Base-by-base conservation (phyloP, 331 rosid genomes). In the Prunus yedoensis region DNA sequence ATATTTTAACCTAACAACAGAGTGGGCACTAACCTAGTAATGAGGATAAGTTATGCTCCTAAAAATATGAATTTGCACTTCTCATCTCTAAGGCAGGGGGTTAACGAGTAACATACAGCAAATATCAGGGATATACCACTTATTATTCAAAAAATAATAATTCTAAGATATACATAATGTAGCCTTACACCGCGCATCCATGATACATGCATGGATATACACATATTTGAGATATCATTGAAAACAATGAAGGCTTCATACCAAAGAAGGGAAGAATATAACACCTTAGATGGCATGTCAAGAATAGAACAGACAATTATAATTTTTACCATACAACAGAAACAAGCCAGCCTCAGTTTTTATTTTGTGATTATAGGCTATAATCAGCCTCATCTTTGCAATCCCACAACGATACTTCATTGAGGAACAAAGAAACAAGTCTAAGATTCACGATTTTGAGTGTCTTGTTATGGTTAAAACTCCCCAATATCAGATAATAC, bases 1-100 rank as follows among this genome's bases (percentile, higher is more conserved):
- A 73, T 25, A 61, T 16, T 23, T 72, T 18, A 54, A 70, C 18
- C 47, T 53, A n/a, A 53, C 35, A n/a, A 70, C 10, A 50, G 72
- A 27, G 25, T 13, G 8, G 9, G 9, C 10, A 17, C 57, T 73
- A 73, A 20, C 38, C 54, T 5, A 73, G 57, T 28, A 73, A 16
- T 27, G 41, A 3, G 45, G 27, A n/a, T 23, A 60, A 25, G n/a
- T 25, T 25, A 23, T 32, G 2, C 45, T 58, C 57, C 56, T 23
- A 57, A 57, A 54, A 17, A 46, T 25, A 21, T 38, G 18, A n/a
- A 30, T 41, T 25, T 72, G 15, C 57, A 41, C 67, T 38, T 38
- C 8, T 35, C 68, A 23, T 59, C 45, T 43, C 18, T 15, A 58
- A 8, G 12, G 23, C 13, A 3, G 1, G 32, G 20, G 2, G 23